These are phyloP conservation scores for Pichia pseudocactophila DNA, from an alignment of 805 yeast species.

Conservation along the genomic window DNA sequence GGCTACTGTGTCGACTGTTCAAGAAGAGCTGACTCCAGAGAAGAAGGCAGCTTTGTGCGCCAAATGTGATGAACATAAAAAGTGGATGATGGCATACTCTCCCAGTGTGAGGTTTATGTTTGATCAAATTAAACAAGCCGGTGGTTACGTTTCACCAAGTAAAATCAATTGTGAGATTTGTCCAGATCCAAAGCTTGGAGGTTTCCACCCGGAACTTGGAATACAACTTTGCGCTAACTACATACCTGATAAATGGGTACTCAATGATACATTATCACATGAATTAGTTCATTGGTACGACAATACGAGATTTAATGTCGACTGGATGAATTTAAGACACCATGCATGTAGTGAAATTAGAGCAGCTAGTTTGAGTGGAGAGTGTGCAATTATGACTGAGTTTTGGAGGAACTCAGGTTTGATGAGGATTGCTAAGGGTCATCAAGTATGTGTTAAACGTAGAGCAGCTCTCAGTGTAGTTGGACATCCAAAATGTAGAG, in stretches of 20 bases:
- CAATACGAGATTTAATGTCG: constrained; percentile 76
- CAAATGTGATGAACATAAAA: constrained; percentile 63
- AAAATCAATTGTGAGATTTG: constrained; percentile 76
- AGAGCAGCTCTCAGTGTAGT: constrained; percentile 78
- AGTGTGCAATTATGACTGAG: constrained; percentile 85
- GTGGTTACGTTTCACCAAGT: constrained; percentile 36
- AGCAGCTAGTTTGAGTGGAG: constrained; percentile 89
- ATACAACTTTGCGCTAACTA: constrained; percentile 81
- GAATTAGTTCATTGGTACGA: constrained; percentile 93
- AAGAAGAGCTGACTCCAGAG: constrained; percentile 3
- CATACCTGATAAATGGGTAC: constrained; percentile 60
- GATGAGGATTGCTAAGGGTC: constrained; percentile 48
- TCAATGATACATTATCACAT: constrained; percentile 88
- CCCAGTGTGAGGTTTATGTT: constrained; percentile 85
- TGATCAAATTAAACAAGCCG: constrained; percentile 66
- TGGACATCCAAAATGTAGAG: constrained; percentile 78
- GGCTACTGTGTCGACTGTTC: background rate
- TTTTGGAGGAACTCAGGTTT: constrained; percentile 35
- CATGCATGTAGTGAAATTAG: constrained; percentile 97
- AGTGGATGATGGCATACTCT: constrained; percentile 71
- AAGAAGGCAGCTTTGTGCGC: constrained; percentile 39
- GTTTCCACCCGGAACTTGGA: constrained; percentile 86
- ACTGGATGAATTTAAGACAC: constrained; percentile 77
- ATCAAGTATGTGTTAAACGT: constrained; percentile 83
- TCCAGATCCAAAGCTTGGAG: constrained; percentile 79